Evolutionary conservation across 768 basidiomycete species (phyloP).

Genomic region (Mycena belliarum): DNA sequence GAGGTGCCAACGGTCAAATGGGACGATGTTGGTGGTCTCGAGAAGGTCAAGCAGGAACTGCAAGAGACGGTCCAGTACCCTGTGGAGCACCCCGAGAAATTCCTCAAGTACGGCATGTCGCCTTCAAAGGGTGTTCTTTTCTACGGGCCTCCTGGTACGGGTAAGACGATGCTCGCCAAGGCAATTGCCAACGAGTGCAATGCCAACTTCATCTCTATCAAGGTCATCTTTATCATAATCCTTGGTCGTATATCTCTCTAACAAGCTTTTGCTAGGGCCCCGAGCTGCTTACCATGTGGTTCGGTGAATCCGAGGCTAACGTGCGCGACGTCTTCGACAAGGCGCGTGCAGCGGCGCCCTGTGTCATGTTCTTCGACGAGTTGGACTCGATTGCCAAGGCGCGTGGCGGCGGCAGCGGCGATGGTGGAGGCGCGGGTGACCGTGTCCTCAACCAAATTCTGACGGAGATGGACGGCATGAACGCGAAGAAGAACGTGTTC

Average conservation of each 20-base stretch:
- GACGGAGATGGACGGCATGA: constrained; percentile 99
- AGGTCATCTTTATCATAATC: constrained; percentile 48
- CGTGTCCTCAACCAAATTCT: constrained; percentile 97
- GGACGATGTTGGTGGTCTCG: constrained; percentile 99
- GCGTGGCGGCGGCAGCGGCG: constrained; percentile 82
- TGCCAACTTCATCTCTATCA: constrained; percentile 99
- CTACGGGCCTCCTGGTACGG: constrained; percentile 99
- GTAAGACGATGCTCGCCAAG: constrained; percentile 98
- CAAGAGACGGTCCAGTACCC: constrained; percentile 99
- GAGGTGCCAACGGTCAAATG: constrained; percentile 98
- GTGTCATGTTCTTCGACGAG: constrained; percentile 99
- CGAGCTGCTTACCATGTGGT: constrained; percentile 99
- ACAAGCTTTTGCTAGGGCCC: constrained; percentile 61
- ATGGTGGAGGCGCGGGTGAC: constrained; percentile 95
- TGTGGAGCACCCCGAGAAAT: constrained; percentile 99
- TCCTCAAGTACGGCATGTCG: constrained; percentile 99
- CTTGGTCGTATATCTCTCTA: constrained; percentile 1
- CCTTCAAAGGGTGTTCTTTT: constrained; percentile 99
- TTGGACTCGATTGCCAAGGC: constrained; percentile 98
- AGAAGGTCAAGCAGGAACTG: constrained; percentile 98
- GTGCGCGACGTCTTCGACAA: constrained; percentile 99
- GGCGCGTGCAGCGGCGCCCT: constrained; percentile 97
- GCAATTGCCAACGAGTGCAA: constrained; percentile 99
- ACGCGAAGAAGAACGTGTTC: constrained; percentile 98
- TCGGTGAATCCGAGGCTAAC: constrained; percentile 99